Conservation (phyloP, 331 rosid species). For the Ulmus americana region DNA sequence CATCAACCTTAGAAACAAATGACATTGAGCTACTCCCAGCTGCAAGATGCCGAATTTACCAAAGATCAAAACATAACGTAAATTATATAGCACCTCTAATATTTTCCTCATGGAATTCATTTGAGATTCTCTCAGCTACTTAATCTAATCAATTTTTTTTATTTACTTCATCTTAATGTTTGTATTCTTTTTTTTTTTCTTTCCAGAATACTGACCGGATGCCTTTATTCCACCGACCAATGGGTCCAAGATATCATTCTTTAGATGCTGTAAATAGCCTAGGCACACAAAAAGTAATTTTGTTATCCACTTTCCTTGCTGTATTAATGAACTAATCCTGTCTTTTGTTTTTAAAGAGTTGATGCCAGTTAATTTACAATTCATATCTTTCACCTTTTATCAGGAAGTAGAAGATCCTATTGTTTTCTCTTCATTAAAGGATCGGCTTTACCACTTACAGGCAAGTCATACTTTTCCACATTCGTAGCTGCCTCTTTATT, state of each 20-base stretch:
- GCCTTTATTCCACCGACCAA: conserved; percentile 64
- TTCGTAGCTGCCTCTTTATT: background rate
- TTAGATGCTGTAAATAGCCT: conserved; percentile 47
- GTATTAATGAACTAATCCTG: conserved; percentile 17
- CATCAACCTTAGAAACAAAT: conserved; percentile 46
- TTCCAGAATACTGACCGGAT: conserved; percentile 46
- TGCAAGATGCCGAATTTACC: conserved; percentile 63
- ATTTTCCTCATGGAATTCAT: conserved; percentile 6
- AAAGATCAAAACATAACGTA: conserved; percentile 59
- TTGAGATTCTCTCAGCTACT: conserved; percentile 7
- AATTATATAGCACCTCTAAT: background rate
- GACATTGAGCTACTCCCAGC: conserved; percentile 60
- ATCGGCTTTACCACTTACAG: conserved; percentile 71
- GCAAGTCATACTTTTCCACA: conserved; percentile 32
- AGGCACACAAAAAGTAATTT: conserved; percentile 47
- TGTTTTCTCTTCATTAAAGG: conserved; percentile 71
- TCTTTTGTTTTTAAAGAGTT: conserved; percentile 10
- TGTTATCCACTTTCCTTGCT: conserved; percentile 20
- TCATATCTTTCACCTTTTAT: conserved; percentile 25
- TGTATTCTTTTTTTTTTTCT: background rate
- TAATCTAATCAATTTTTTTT: background rate
- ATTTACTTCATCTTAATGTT: background rate
- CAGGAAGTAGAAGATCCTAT: conserved; percentile 63
- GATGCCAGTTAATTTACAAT: conserved; percentile 12
- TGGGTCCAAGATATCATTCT: conserved; percentile 69